Evolutionary conservation across 1,284 basidiomycete species (phyloP), one percentile per base, ranked within the genome.

Genomic region (Crepidotus sp.): DNA sequence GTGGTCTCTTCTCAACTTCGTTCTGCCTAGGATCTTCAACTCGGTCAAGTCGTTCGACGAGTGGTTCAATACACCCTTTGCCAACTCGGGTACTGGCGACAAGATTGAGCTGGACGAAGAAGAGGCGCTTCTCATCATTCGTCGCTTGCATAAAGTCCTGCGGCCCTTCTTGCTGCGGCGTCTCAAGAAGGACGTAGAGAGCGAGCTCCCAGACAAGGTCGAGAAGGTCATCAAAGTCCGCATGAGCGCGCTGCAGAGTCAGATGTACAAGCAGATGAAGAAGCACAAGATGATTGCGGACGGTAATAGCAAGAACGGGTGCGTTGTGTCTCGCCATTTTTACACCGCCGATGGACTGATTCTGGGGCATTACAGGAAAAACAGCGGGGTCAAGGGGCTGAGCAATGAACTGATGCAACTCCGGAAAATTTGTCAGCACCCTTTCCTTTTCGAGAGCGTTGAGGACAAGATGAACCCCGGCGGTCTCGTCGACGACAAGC

Each of bases 61-160:
- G 62, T 98, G 96, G 96, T 99, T 98, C 76, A 98, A 98, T 68
- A 97, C 95, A 2, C 96, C 96, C 0, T 99, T 99, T 56, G 95
- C 96, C 51, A 98, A 95, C 66, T 93, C 94, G 13, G 95, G 96
- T 26, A 84, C 86, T 0, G 84, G 85, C 15, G 95, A 98, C 66
- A 96, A 95, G 76, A 97, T 98, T 63, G 93, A 97, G 73, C 68
- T 98, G 70, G 98, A 96, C 68, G 96, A 98, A 86, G 96, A 98
- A 87, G 96, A 98, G 71, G 89, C 92, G 2, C 73, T 98, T 41
- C 84, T 98, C 45, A 93, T 99, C 59, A 96, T 99, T 63, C 85
- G 94, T 55, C 94, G 96, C 64, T 67, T 99, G 59, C 96, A 99
- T 64, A 99, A 99, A 70, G 95, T 99, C 56, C 76, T 98, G 18